Evolutionary conservation across 768 basidiomycete species (phyloP), one percentile per base, ranked within the genome.

Genomic region (Thelephora ganbajun): DNA sequence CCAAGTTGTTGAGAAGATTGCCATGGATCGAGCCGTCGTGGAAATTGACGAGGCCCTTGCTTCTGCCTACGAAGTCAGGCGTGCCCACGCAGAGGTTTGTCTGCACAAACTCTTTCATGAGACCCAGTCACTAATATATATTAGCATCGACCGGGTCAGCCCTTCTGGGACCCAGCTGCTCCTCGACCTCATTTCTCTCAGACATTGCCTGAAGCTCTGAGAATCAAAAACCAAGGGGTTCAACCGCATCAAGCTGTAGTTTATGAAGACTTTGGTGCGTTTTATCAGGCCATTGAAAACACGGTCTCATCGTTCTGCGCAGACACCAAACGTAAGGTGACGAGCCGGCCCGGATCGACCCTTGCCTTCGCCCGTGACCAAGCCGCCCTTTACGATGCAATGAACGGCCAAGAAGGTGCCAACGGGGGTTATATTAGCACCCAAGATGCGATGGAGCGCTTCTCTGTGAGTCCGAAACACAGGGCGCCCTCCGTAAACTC

Each of bases 1-100:
- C 59, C 75, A 78, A 47, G 88, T 91, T 7, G 93, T 99, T 53
- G 92, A 97, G 66, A 93, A 90, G 57, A 93, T 93, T 5, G 96
- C 96, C 0, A 96, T 96, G 86, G 93, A 98, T 57, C 79, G 90
- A 50, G 93, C 93, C 6, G 77, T 90, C 45, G 74, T 79, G 3
- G 96, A 98, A 56, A 86, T 96, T 6, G 96, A 99, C 60, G 91
- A 94, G 51, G 81, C 78, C 19, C 88, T 99, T 51, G 71, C 76
- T 2, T 53, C 76, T 20, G 85, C 91, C 9, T 96, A 92, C 57
- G 84, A 91, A 33, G 71, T 73, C 42, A 76, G 96, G 47, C 77
- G 86, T 49, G 80, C 84, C 43, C 91, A 98, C 60, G 77, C 90
- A 48, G 91, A 94, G 71, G 81, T 84, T 47, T 23, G 30, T 16